Conservation (phyloP, 331 rosid species). For the Quercus phellos region DNA sequence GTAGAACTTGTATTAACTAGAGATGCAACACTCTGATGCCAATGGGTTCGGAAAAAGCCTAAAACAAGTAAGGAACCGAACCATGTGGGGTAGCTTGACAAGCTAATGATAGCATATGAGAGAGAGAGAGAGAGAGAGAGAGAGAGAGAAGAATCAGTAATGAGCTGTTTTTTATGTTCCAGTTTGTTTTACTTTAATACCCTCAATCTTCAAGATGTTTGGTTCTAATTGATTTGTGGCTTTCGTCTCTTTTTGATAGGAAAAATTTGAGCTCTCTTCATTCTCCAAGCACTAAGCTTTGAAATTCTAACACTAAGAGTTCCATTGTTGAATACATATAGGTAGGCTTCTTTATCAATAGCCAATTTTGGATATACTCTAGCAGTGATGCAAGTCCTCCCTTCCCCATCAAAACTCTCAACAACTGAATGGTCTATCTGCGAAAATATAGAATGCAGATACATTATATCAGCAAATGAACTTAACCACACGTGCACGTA, state of each 20-base stretch:
- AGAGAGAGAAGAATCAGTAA: too few species aligned
- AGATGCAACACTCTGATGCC: background rate
- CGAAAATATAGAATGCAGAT: background rate
- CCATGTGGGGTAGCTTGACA: background rate
- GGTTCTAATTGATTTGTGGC: background rate
- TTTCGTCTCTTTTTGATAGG: slow-evolving; percentile 7
- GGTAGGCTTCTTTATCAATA: slow-evolving; percentile 17
- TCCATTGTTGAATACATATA: slow-evolving; percentile 34
- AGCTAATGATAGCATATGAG: background rate
- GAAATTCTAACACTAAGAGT: slow-evolving; percentile 21
- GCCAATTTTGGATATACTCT: slow-evolving; percentile 45
- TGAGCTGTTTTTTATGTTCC: background rate
- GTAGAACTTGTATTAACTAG: too few species aligned
- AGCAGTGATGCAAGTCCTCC: slow-evolving; percentile 35
- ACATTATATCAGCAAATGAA: too few species aligned
- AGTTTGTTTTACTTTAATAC: too few species aligned
- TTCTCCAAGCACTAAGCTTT: slow-evolving; percentile 27
- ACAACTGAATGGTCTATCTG: slow-evolving; percentile 47
- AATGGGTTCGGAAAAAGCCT: background rate
- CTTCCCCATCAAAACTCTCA: slow-evolving; percentile 38
- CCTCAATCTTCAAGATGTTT: background rate
- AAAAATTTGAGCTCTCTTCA: slow-evolving; percentile 25
- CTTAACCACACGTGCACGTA: too few species aligned
- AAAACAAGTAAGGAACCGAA: background rate
- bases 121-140: background rate